Evolutionary conservation across 805 yeast species (phyloP).

Genomic region (Lipomyces starkeyi): DNA sequence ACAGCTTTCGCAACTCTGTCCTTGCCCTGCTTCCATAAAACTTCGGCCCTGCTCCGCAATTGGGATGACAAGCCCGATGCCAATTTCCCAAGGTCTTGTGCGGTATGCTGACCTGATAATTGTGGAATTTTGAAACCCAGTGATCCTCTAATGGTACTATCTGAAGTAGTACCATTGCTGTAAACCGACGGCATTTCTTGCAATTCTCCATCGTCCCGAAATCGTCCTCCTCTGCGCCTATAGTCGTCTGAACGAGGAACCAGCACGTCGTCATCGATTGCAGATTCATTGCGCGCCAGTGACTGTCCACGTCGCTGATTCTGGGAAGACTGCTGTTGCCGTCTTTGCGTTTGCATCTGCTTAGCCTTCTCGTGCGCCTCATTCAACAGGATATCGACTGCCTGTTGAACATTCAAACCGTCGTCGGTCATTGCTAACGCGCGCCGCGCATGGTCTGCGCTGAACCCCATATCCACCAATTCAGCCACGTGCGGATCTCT

Average conservation of each 20-base stretch:
- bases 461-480: constrained; percentile 80
- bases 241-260: constrained; percentile 19
- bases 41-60: constrained; percentile 64
- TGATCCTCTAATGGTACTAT: not conserved
- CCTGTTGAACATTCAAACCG: constrained; percentile 66
- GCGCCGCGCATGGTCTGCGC: constrained; percentile 60
- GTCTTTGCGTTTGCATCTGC: constrained; percentile 26
- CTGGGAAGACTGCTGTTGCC: not conserved
- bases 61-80: constrained; percentile 58
- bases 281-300: not conserved
- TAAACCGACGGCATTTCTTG: constrained; percentile 32
- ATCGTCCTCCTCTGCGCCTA: not conserved
- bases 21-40: constrained; percentile 62
- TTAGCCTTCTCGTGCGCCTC: constrained; percentile 56
- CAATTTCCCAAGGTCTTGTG: constrained; percentile 36
- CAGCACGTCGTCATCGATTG: constrained; percentile 9
- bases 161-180: constrained; percentile 20
- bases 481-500: constrained; percentile 60
- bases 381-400: constrained; percentile 70
- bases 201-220: constrained; percentile 24
- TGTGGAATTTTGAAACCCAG: constrained; percentile 14
- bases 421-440: constrained; percentile 61
- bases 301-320: not conserved
- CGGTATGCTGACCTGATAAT: constrained; percentile 15
- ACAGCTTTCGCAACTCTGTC: constrained; percentile 67